phyloP scores from a whole-genome alignment of 1,139 yeast genomes.

The Candida gigantensis region DNA sequence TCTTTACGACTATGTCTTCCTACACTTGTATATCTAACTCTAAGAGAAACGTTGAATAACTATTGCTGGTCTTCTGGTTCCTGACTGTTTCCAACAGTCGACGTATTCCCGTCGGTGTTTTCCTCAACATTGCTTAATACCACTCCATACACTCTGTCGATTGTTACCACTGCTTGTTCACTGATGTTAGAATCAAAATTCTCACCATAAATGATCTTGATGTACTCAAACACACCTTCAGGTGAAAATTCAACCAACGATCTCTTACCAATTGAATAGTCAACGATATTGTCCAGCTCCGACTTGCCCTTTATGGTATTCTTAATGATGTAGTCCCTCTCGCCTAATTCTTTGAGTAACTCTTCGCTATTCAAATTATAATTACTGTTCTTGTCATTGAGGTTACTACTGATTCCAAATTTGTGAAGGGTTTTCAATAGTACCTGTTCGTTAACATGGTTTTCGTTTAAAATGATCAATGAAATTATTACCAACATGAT shows the following conservation, averaged over 20 bases:
- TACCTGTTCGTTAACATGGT: constrained; percentile 32
- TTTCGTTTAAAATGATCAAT: constrained; percentile 35
- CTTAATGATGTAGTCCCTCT: constrained; percentile 31
- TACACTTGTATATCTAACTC: too few species aligned
- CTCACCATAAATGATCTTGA: constrained; percentile 30
- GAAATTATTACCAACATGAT: constrained; percentile 27
- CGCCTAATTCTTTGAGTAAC: constrained; percentile 32
- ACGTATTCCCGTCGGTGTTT: constrained; percentile 3
- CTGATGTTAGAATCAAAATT: constrained; percentile 23
- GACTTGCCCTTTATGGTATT: constrained; percentile 16
- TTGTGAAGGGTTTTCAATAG: constrained; percentile 22
- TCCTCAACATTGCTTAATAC: constrained; percentile 10
- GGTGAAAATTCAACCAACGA: constrained; percentile 39
- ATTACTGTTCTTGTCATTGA: constrained; percentile 24
- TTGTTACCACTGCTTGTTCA: constrained; percentile 26
- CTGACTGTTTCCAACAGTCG: constrained; percentile 1
- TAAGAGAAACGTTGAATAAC: too few species aligned
- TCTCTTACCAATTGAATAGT: constrained; percentile 36
- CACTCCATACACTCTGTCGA: constrained; percentile 29
- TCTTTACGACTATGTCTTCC: too few species aligned
- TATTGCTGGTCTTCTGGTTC: background rate
- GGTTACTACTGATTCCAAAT: constrained; percentile 33
- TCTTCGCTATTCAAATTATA: constrained; percentile 25
- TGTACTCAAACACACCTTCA: constrained; percentile 25
- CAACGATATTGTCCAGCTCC: constrained; percentile 19